These are phyloP conservation scores for Eimeria acervulina DNA, from an alignment of 169 alveolate genomes.

Conservation along the genomic window DNA sequence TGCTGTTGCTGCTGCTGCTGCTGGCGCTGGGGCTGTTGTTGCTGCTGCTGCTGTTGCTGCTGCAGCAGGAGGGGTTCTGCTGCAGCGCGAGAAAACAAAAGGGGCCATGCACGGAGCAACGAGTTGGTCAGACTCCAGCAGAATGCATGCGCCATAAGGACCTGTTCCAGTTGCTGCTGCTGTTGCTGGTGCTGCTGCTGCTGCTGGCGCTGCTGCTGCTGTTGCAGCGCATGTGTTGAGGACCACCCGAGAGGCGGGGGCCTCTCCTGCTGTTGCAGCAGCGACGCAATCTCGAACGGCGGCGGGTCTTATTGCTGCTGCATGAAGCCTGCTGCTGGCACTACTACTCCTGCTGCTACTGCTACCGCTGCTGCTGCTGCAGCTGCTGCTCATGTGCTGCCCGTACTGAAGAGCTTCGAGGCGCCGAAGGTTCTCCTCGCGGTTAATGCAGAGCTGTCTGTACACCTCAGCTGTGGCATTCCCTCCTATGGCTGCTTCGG, in stretches of 20 bases:
- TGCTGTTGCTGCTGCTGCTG: too few species aligned
- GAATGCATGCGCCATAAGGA: slow-evolving; percentile 25
- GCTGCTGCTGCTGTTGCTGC: slow-evolving; percentile 39
- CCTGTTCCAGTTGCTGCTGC: neutral
- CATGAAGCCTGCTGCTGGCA: neutral
- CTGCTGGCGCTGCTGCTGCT: slow-evolving; percentile 45
- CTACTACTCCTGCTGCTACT: neutral
- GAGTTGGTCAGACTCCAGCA: slow-evolving; percentile 44
- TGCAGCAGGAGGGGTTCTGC: slow-evolving; percentile 8
- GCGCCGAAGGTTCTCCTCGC: slow-evolving; percentile 14
- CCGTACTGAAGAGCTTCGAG: neutral
- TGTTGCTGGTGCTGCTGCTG: slow-evolving; percentile 56
- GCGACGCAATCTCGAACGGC: neutral
- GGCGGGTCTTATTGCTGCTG: neutral
- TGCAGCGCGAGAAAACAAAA: slow-evolving; percentile 23
- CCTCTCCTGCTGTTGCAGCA: slow-evolving; percentile 65
- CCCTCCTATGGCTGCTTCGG: neutral
- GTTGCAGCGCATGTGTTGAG: slow-evolving; percentile 1
- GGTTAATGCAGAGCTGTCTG: slow-evolving; percentile 65
- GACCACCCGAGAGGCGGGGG: slow-evolving; percentile 6
- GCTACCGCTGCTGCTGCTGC: slow-evolving; percentile 52
- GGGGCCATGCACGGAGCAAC: slow-evolving; percentile 63
- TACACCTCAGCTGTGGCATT: slow-evolving; percentile 58
- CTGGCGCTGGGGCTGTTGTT: too few species aligned
- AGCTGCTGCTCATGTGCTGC: slow-evolving; percentile 24